These are phyloP conservation scores for Endothia cerciana DNA, from an alignment of 2,329 filamentous ascomycete genomes.

Conservation along the genomic window DNA sequence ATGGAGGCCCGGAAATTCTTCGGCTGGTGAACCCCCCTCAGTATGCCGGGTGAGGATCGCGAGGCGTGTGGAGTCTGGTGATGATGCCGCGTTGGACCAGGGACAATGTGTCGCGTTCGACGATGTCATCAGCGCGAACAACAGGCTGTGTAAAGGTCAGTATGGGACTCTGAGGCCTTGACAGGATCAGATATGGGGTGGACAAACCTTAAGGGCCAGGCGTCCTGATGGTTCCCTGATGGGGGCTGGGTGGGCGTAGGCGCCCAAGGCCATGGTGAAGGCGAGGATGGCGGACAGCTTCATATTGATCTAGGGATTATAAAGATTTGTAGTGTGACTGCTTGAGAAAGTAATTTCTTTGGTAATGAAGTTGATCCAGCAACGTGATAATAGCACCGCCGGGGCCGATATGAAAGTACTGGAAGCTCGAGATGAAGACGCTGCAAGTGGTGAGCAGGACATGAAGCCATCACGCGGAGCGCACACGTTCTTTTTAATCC, in stretches of 20 bases:
- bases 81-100: slow-evolving; percentile 18
- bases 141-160: slow-evolving; percentile 19
- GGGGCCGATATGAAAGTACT: slow-evolving; percentile 2
- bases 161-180: not conserved
- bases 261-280: slow-evolving; percentile 18
- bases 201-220: slow-evolving; percentile 24
- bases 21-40: not conserved
- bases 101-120: slow-evolving; percentile 23
- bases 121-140: slow-evolving; percentile 24
- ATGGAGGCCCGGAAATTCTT: not conserved
- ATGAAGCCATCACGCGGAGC: not conserved
- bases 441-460: not conserved
- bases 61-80: slow-evolving; percentile 6
- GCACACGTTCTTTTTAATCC: slow-evolving; percentile 2
- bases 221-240: slow-evolving; percentile 21
- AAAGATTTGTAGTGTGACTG: not conserved
- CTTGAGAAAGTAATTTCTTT: not conserved
- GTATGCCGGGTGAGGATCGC: slow-evolving; percentile 9
- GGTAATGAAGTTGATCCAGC: slow-evolving; percentile 14
- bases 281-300: slow-evolving; percentile 19
- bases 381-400: slow-evolving; percentile 13
- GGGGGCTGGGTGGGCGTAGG: slow-evolving; percentile 15
- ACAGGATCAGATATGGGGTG: not conserved
- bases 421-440: not conserved
- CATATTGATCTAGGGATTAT: slow-evolving; percentile 20